These are phyloP conservation scores for Pseudocercospora macadamiae DNA, from an alignment of 2,329 filamentous ascomycete species.

Conservation along the genomic window DNA sequence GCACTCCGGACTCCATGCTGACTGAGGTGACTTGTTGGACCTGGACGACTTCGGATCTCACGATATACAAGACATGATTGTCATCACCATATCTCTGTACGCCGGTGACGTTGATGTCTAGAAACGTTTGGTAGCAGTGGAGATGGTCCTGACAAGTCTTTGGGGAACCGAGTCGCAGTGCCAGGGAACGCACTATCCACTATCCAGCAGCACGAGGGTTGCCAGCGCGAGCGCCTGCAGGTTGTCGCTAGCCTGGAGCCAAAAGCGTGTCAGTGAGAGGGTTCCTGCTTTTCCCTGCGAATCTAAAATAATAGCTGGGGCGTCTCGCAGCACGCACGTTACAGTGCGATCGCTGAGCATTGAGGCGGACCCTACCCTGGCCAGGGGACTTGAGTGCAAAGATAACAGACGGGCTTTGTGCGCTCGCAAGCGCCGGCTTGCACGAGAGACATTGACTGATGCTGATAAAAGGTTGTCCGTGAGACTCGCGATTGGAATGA, in stretches of 20 bases:
- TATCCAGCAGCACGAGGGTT: conserved; percentile 1
- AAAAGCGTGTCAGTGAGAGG: not conserved
- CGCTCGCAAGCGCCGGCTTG: not conserved
- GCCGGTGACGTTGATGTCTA: not conserved
- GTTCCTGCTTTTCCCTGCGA: conserved; percentile 11
- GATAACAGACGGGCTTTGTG: not conserved
- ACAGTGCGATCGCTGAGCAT: conserved; percentile 1
- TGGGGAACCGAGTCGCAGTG: no score
- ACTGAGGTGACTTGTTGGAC: not conserved
- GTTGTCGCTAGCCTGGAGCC: conserved; percentile 8
- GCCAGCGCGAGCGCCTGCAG: conserved; percentile 13
- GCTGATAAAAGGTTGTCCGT: not conserved
- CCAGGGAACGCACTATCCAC: no score
- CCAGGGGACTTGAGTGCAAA: conserved; percentile 1
- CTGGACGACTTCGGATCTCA: not conserved
- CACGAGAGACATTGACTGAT: conserved; percentile 6
- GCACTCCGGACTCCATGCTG: not conserved
- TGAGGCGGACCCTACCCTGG: no score
- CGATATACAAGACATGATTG: not conserved
- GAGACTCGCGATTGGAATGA: conserved; percentile 13
- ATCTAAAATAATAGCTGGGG: conserved; percentile 1
- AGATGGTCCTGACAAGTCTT: no score
- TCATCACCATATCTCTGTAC: not conserved
- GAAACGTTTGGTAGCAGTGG: not conserved
- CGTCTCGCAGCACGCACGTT: not conserved